Evolutionary conservation across 1,284 basidiomycete species (phyloP).

Genomic region (Trametes pubescens): DNA sequence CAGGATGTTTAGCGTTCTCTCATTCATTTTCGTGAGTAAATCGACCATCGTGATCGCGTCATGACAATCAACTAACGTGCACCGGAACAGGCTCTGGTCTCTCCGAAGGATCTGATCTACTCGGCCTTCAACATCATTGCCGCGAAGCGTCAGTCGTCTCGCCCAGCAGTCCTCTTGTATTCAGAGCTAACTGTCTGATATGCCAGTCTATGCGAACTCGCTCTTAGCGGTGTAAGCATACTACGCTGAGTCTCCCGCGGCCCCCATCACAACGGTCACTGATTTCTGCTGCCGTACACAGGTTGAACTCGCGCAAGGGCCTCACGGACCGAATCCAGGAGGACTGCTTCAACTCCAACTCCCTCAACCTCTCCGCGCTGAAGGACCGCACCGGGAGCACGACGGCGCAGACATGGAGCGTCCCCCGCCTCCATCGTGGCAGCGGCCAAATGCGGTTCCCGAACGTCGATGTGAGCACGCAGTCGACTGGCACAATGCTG

Average conservation of each 20-base stretch:
- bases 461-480: neutral
- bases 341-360: slow-evolving; percentile 8
- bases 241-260: no score
- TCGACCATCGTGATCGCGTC: neutral
- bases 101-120: slow-evolving; percentile 6
- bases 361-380: neutral
- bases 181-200: neutral
- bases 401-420: slow-evolving; percentile 6
- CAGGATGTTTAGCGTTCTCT: slow-evolving; percentile 11
- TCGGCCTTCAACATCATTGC: slow-evolving; percentile 14
- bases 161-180: neutral
- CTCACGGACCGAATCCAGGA: neutral
- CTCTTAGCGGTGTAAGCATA: slow-evolving; percentile 24
- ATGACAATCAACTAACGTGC: neutral
- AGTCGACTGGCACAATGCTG: neutral
- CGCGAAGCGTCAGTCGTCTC: neutral
- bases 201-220: slow-evolving; percentile 25
- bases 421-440: neutral
- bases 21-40: slow-evolving; percentile 5
- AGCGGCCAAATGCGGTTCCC: neutral
- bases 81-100: neutral
- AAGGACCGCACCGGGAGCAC: neutral
- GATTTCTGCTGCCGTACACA: neutral
- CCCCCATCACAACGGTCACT: no score
- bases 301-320: slow-evolving; percentile 13